These are phyloP conservation scores for Fusarium sp. DNA, from an alignment of 2,329 filamentous ascomycete genomes.

Conservation along the genomic window DNA sequence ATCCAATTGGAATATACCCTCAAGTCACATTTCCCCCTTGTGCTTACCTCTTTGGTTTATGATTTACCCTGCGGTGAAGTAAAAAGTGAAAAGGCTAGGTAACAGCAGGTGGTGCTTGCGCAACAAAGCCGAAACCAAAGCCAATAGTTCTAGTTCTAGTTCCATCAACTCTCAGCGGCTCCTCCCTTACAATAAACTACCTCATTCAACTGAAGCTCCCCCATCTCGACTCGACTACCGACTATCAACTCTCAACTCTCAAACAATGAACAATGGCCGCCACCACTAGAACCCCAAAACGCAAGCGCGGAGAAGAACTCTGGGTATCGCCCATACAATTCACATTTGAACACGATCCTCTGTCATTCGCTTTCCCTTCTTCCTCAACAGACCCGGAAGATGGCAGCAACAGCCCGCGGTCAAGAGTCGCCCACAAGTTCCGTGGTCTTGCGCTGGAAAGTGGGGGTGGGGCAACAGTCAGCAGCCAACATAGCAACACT, in stretches of 20 bases:
- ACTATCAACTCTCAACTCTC: neutral
- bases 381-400: slow-evolving; percentile 55
- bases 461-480: slow-evolving; percentile 60
- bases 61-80: slow-evolving; percentile 14
- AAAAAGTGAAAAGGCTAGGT: neutral
- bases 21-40: slow-evolving; percentile 13
- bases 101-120: slow-evolving; percentile 33
- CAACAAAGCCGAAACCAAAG: slow-evolving; percentile 15
- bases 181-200: slow-evolving; percentile 8
- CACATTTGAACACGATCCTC: slow-evolving; percentile 63
- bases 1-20: slow-evolving; percentile 12
- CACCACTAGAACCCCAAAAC: slow-evolving; percentile 59
- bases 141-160: slow-evolving; percentile 11
- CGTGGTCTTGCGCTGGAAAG: slow-evolving; percentile 62
- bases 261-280: slow-evolving; percentile 44
- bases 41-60: slow-evolving; percentile 25
- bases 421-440: slow-evolving; percentile 66
- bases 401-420: slow-evolving; percentile 66
- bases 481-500: slow-evolving; percentile 48
- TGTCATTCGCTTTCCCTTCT: slow-evolving; percentile 43
- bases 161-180: slow-evolving; percentile 11
- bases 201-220: slow-evolving; percentile 16
- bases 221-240: slow-evolving; percentile 1
- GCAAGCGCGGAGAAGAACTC: slow-evolving; percentile 59
- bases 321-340: slow-evolving; percentile 57